Evolutionary conservation across 345 rosid genomes (phyloP).

Genomic region (Conringia planisiliqua): DNA sequence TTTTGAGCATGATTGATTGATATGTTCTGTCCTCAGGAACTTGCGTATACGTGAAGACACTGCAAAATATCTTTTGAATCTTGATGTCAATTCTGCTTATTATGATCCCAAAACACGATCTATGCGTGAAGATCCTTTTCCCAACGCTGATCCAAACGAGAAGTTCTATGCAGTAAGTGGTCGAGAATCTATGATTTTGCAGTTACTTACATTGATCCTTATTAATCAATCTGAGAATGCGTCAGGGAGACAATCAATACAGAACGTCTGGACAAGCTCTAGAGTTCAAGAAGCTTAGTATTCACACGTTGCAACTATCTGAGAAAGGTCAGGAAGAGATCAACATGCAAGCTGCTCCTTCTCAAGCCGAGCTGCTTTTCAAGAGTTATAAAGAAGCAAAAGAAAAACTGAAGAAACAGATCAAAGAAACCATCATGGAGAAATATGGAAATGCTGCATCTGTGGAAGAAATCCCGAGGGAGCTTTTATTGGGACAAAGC

Average conservation of each 20-base stretch:
- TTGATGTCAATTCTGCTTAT: conserved; percentile 63
- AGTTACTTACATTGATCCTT: neutral
- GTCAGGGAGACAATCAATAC: conserved; percentile 61
- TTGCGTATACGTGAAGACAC: conserved; percentile 71
- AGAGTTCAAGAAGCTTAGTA: neutral
- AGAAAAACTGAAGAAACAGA: conserved; percentile 48
- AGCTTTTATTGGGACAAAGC: conserved; percentile 73
- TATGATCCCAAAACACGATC: conserved; percentile 74
- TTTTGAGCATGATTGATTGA: neutral
- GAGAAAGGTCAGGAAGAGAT: conserved; percentile 59
- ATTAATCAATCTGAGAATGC: neutral
- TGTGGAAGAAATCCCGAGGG: conserved; percentile 50
- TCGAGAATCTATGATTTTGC: neutral
- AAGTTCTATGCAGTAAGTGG: conserved; percentile 56
- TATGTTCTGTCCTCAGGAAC: conserved; percentile 37
- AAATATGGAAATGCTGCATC: neutral
- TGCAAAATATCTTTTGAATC: conserved; percentile 61
- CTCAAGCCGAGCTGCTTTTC: conserved; percentile 70
- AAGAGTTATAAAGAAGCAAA: conserved; percentile 48
- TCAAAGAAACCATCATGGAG: conserved; percentile 36
- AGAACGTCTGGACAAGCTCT: neutral
- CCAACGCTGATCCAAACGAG: conserved; percentile 77
- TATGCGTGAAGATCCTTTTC: conserved; percentile 88
- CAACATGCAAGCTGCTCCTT: conserved; percentile 76
- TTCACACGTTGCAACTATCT: neutral